These are phyloP conservation scores for Prototheca wickerhamii DNA, from an alignment of 163 green algal species.

Conservation along the genomic window DNA sequence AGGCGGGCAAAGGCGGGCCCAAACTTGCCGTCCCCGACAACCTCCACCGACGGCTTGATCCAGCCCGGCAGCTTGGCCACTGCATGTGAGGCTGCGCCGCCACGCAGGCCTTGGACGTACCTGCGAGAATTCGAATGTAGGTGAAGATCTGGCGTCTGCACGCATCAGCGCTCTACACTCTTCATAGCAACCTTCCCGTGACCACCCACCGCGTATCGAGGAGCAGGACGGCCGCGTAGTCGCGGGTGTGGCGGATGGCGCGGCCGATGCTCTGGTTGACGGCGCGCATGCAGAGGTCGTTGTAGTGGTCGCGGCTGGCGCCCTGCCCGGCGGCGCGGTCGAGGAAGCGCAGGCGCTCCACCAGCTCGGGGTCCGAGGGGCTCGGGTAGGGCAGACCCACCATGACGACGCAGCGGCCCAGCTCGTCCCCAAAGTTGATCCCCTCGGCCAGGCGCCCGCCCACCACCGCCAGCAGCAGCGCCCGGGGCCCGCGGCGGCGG, in stretches of 20 bases:
- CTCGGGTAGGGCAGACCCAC: conserved; percentile 93
- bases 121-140: background rate
- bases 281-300: conserved; percentile 89
- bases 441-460: conserved; percentile 94
- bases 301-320: conserved; percentile 67
- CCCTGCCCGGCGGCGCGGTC: background rate
- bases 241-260: conserved; percentile 74
- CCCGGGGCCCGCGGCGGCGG: conserved; percentile 27
- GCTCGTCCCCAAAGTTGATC: conserved; percentile 97
- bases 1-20: conserved; percentile 39
- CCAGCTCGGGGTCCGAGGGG: conserved; percentile 79
- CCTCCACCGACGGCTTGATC: conserved; percentile 51
- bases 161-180: no score
- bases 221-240: conserved; percentile 82
- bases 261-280: conserved; percentile 96
- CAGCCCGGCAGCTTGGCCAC: conserved; percentile 61
- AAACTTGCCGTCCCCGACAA: conserved; percentile 32
- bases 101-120: background rate
- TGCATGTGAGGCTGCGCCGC: background rate
- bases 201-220: conserved; percentile 37
- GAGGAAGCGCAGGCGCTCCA: conserved; percentile 65
- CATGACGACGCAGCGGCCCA: conserved; percentile 89
- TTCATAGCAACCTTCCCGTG: no score
- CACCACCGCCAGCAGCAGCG: conserved; percentile 77
- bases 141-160: no score